phyloP scores from a whole-genome alignment of 1,139 yeast species.

The Zygosaccharomyces sapae region DNA sequence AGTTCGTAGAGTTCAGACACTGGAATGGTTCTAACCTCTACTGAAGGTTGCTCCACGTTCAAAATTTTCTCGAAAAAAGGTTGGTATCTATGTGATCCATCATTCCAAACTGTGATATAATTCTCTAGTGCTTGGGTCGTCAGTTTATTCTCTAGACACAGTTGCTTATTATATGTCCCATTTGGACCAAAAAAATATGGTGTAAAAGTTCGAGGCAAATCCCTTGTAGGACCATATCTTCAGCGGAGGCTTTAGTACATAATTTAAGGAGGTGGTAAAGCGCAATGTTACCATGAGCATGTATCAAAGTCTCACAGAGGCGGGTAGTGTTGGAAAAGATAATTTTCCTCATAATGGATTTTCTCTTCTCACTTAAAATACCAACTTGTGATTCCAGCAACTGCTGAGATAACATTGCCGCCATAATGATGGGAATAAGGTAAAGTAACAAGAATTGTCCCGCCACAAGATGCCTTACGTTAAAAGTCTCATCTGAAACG shows the following conservation, averaged over 20 bases:
- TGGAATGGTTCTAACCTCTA: slow-evolving; percentile 8
- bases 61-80: slow-evolving; percentile 24
- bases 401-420: slow-evolving; percentile 35
- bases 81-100: slow-evolving; percentile 29
- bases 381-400: slow-evolving; percentile 16
- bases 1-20: slow-evolving; percentile 15
- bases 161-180: slow-evolving; percentile 16
- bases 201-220: slow-evolving; percentile 35
- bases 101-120: slow-evolving; percentile 36
- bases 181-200: slow-evolving; percentile 29
- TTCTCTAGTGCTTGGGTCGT: slow-evolving; percentile 29
- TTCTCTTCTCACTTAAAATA: slow-evolving; percentile 12
- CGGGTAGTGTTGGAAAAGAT: slow-evolving; percentile 22
- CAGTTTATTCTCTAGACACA: slow-evolving; percentile 28
- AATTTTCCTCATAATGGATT: slow-evolving; percentile 21
- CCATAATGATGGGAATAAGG: slow-evolving; percentile 34
- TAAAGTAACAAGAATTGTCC: slow-evolving; percentile 34
- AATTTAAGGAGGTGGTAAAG: slow-evolving; percentile 39
- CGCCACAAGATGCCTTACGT: slow-evolving; percentile 32
- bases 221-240: slow-evolving; percentile 34
- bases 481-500: slow-evolving; percentile 4
- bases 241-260: slow-evolving; percentile 30
- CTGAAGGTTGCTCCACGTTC: slow-evolving; percentile 20
- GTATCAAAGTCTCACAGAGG: slow-evolving; percentile 29
- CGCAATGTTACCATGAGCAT: slow-evolving; percentile 40